A percentile compares a stretch with the other conserved stretches of the same genome.
Conservation (phyloP, 768 basidiomycete species). For the Clitopilus passeckerianus region DNA sequence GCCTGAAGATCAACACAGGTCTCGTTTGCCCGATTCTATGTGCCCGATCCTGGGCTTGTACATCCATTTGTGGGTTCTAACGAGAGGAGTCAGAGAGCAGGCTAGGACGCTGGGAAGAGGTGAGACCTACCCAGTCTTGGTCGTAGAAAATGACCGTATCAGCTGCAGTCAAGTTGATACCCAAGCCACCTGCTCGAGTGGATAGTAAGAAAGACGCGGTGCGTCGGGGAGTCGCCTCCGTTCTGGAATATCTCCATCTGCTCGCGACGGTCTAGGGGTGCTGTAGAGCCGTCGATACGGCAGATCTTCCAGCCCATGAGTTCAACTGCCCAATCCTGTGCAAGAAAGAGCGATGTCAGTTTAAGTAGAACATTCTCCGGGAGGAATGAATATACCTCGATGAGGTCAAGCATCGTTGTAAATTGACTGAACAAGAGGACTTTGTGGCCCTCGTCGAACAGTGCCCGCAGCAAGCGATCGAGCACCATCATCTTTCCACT, state of each 20-base stretch:
- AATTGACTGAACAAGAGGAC: slow-evolving; percentile 91
- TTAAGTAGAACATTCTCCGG: slow-evolving; percentile 1
- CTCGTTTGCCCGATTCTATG: slow-evolving; percentile 94
- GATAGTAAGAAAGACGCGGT: slow-evolving; percentile 77
- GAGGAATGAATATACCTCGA: slow-evolving; percentile 52
- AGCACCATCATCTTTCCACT: slow-evolving; percentile 98
- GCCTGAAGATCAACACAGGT: slow-evolving; percentile 85
- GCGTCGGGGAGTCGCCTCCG: slow-evolving; percentile 55
- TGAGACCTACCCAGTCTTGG: slow-evolving; percentile 71
- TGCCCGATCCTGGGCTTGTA: slow-evolving; percentile 93
- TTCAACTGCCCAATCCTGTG: slow-evolving; percentile 83
- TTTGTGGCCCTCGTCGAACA: slow-evolving; percentile 80
- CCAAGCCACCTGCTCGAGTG: slow-evolving; percentile 75
- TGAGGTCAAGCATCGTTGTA: slow-evolving; percentile 93
- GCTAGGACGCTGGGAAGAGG: neutral
- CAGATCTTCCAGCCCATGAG: slow-evolving; percentile 81
- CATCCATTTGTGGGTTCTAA: slow-evolving; percentile 93
- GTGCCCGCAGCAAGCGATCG: slow-evolving; percentile 76
- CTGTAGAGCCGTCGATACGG: slow-evolving; percentile 87
- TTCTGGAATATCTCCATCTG: slow-evolving; percentile 85
- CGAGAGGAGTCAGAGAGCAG: neutral
- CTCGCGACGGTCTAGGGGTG: slow-evolving; percentile 74
- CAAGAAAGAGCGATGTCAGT: neutral
- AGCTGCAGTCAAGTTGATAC: slow-evolving; percentile 76
- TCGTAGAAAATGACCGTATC: slow-evolving; percentile 95